Percentiles rank a stretch among this genome's conserved stretches.
Conservation (phyloP, 2,329 filamentous ascomycete genomes). For the Cladorrhinum sp. region DNA sequence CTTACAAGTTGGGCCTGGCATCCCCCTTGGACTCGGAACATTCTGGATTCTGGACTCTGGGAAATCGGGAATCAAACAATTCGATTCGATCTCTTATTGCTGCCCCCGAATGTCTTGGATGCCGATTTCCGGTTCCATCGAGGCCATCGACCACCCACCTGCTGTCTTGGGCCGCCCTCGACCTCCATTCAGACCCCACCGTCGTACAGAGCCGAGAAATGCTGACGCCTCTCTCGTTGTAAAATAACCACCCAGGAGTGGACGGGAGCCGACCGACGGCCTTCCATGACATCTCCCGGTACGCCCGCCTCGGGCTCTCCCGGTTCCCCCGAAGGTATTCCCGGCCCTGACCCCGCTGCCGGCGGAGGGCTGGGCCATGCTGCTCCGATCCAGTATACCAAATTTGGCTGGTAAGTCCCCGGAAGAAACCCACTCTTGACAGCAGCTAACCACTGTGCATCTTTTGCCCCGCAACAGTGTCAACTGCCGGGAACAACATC, state of each 20-base stretch:
- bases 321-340: slow-evolving; percentile 1
- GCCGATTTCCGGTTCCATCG: not conserved
- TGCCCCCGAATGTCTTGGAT: not conserved
- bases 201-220: slow-evolving; percentile 13
- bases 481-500: slow-evolving; percentile 46
- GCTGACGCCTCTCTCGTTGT: not conserved
- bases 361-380: not conserved
- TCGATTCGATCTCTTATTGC: not conserved
- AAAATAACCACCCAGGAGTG: slow-evolving; percentile 4
- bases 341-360: not conserved
- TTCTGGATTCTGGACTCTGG: not conserved
- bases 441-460: not conserved
- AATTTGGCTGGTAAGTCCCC: slow-evolving; percentile 26
- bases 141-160: not conserved
- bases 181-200: not conserved
- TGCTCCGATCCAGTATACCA: slow-evolving; percentile 6
- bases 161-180: not conserved
- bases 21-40: not conserved
- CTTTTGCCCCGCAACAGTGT: slow-evolving; percentile 33
- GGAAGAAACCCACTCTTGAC: not conserved
- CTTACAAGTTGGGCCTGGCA: not conserved
- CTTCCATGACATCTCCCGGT: slow-evolving; percentile 8
- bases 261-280: not conserved
- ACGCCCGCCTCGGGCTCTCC: slow-evolving; percentile 10
- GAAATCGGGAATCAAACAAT: not conserved